Evolutionary conservation across 2,329 filamentous ascomycete genomes (phyloP).

Genomic region (Ambrosiella xylebori): DNA sequence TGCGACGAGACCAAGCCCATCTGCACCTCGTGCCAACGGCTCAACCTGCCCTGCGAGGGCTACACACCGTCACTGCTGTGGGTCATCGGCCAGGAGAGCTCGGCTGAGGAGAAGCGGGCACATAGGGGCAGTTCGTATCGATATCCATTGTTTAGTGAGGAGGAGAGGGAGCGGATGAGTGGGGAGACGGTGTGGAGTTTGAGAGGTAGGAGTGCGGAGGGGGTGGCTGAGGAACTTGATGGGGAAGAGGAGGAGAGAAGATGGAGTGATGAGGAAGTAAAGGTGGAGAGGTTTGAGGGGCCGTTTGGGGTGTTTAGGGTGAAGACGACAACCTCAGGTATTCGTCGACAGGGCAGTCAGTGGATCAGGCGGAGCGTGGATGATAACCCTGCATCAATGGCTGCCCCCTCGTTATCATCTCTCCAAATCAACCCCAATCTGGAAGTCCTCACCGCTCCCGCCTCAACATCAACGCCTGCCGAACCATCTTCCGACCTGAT

Average conservation of each 20-base stretch:
- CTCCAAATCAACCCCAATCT: no score
- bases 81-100: conserved; percentile 18
- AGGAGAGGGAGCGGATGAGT: conserved; percentile 20
- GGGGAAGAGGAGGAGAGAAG: background rate
- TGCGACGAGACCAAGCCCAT: conserved; percentile 26
- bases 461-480: no score
- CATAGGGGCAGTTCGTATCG: conserved; percentile 19
- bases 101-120: background rate
- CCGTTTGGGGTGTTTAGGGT: background rate
- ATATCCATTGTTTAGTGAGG: conserved; percentile 26
- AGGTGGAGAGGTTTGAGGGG: background rate
- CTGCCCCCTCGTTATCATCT: no score
- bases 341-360: no score
- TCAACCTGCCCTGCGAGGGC: conserved; percentile 22
- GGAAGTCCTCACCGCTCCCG: no score
- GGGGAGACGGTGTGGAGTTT: conserved; percentile 20
- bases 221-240: conserved; percentile 17
- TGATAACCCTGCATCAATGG: no score
- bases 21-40: conserved; percentile 22
- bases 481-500: no score
- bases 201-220: conserved; percentile 15
- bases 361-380: no score
- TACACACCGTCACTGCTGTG: conserved; percentile 23
- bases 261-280: conserved; percentile 1
- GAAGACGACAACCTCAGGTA: background rate